phyloP scores from a whole-genome alignment of 352 stramenopile species.

The Pythium aquatile region DNA sequence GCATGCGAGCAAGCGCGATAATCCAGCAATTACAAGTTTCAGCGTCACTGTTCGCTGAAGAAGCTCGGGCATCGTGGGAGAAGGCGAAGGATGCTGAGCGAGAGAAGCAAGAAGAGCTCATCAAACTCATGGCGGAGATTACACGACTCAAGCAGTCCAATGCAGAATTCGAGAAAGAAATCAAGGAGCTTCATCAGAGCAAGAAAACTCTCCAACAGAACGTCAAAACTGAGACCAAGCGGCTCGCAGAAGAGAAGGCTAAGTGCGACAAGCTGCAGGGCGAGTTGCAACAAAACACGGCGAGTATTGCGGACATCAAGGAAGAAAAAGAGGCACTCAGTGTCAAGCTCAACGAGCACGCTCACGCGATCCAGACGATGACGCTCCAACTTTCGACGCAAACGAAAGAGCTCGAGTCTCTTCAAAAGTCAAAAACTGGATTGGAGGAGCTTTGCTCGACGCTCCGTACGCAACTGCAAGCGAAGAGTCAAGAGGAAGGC shows the following conservation, averaged over 20 bases:
- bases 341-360: conserved; percentile 47
- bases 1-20: conserved; percentile 36
- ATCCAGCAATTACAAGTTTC: conserved; percentile 57
- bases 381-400: conserved; percentile 58
- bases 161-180: conserved; percentile 45
- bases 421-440: conserved; percentile 66
- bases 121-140: conserved; percentile 71
- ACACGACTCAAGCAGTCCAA: conserved; percentile 49
- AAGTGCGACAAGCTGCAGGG: conserved; percentile 43
- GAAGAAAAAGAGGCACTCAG: conserved; percentile 51
- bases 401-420: conserved; percentile 44
- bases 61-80: conserved; percentile 70
- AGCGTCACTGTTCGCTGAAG: conserved; percentile 53
- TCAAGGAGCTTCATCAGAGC: conserved; percentile 48
- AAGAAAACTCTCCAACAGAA: conserved; percentile 41
- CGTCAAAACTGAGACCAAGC: conserved; percentile 42
- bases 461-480: conserved; percentile 55
- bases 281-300: conserved; percentile 36
- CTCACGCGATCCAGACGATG: conserved; percentile 57
- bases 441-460: conserved; percentile 61
- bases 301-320: conserved; percentile 41
- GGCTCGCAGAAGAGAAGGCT: conserved; percentile 28
- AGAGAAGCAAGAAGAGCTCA: conserved; percentile 77
- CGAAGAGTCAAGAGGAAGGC: conserved; percentile 56
- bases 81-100: conserved; percentile 69